Percentiles rank a stretch among this genome's conserved stretches.
These are phyloP conservation scores for Sporisorium sorghi DNA, from an alignment of 1,284 basidiomycete species.

Conservation along the genomic window DNA sequence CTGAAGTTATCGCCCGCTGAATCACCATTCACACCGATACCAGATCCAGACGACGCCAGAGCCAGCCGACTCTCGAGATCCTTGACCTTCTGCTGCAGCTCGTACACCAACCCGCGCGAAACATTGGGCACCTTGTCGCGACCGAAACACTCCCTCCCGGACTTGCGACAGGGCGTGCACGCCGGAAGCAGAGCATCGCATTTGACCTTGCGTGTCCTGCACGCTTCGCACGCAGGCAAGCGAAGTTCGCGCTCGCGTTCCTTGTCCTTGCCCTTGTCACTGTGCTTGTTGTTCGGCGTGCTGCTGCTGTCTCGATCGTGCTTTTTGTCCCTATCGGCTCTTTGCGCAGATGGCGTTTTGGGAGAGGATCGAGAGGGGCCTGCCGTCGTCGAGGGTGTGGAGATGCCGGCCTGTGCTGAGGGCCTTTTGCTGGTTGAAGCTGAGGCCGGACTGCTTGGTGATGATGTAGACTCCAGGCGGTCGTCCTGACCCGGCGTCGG, in stretches of 20 bases:
- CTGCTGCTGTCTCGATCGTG: constrained; percentile 12
- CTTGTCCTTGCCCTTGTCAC: constrained; percentile 23
- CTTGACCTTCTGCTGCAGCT: constrained; percentile 49
- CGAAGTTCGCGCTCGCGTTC: constrained; percentile 36
- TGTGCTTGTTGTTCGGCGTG: constrained; percentile 22
- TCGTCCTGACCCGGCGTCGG: neutral
- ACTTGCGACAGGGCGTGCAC: constrained; percentile 48
- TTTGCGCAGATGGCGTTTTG: neutral
- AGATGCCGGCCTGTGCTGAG: neutral
- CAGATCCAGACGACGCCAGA: constrained; percentile 15
- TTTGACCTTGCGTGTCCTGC: constrained; percentile 44
- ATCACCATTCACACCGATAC: neutral
- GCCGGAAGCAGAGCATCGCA: constrained; percentile 50
- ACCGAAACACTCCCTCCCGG: constrained; percentile 39
- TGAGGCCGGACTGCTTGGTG: neutral
- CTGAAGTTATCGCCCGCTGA: constrained; percentile 9
- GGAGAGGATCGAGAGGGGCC: constrained; percentile 17
- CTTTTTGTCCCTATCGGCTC: constrained; percentile 19
- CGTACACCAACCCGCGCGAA: constrained; percentile 41
- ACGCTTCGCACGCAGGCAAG: constrained; percentile 47
- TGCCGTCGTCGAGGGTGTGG: neutral
- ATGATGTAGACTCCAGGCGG: neutral
- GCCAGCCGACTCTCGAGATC: constrained; percentile 41
- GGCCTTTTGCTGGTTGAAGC: neutral
- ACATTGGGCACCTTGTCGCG: constrained; percentile 46